Evolutionary conservation across 257 asterid genomes (phyloP).

Genomic region (Gynochthodes officinalis): DNA sequence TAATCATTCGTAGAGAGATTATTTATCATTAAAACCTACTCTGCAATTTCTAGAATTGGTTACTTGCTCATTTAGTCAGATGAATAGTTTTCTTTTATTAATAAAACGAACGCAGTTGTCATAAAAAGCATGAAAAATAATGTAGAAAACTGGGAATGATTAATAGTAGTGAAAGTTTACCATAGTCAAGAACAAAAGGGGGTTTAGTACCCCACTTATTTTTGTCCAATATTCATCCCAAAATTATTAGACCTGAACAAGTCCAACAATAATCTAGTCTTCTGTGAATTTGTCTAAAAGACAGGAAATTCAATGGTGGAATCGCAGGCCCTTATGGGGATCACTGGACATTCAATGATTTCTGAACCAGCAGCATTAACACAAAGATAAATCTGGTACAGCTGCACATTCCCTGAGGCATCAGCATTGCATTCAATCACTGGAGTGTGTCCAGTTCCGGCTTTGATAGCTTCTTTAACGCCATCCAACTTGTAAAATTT

Average conservation of each 20-base stretch:
- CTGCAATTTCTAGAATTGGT: too few relatives aligned
- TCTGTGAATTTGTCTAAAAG: not conserved
- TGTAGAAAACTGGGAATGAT: not conserved
- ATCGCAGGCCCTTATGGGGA: constrained; percentile 10
- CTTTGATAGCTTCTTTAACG: constrained; percentile 25
- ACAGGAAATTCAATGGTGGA: constrained; percentile 16
- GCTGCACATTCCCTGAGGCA: constrained; percentile 19
- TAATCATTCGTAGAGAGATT: too few relatives aligned
- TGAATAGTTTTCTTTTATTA: too few relatives aligned
- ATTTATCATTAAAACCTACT: too few relatives aligned
- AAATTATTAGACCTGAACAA: not conserved
- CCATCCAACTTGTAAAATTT: constrained; percentile 19
- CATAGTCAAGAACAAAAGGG: not conserved
- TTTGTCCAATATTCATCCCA: not conserved
- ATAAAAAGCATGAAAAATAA: not conserved
- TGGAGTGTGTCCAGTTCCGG: constrained; percentile 19
- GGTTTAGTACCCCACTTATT: not conserved
- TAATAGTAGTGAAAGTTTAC: not conserved
- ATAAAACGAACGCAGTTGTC: too few relatives aligned
- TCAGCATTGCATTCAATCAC: constrained; percentile 34
- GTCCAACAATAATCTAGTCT: not conserved
- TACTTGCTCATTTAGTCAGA: too few relatives aligned
- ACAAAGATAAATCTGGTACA: constrained; percentile 31
- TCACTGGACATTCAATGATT: constrained; percentile 26
- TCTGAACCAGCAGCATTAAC: constrained; percentile 24